phyloP scores from a whole-genome alignment of 2,329 filamentous ascomycete genomes.

The Beauveria brongniartii region DNA sequence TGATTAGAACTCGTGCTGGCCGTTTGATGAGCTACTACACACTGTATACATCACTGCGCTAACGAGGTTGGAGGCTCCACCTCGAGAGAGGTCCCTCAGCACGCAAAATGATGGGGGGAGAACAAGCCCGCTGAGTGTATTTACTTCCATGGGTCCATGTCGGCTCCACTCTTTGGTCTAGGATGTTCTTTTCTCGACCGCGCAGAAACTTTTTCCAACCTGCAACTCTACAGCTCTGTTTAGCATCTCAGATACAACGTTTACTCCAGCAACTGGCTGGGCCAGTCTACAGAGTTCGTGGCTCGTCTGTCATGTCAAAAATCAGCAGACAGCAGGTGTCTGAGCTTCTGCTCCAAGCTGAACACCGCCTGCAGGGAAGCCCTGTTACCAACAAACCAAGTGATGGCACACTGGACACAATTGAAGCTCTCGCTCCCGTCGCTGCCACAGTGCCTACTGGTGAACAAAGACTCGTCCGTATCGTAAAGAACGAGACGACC shows the following conservation, averaged over 20 bases:
- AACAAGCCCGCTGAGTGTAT: background rate
- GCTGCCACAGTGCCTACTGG: slow-evolving; percentile 11
- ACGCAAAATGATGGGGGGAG: background rate
- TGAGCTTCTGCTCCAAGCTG: slow-evolving; percentile 25
- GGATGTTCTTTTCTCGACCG: background rate
- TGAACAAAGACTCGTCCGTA: slow-evolving; percentile 3
- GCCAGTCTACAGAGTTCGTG: background rate
- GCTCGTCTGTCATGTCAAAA: slow-evolving; percentile 18
- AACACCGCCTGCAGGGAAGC: slow-evolving; percentile 22
- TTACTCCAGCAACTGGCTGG: slow-evolving; percentile 10
- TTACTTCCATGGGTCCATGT: no score
- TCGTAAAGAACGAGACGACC: slow-evolving; percentile 1
- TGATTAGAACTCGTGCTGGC: background rate
- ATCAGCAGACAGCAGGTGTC: slow-evolving; percentile 24
- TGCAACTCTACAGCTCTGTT: background rate
- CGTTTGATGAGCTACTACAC: background rate
- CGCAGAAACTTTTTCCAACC: slow-evolving; percentile 8
- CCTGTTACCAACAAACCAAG: background rate
- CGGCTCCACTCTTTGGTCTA: background rate
- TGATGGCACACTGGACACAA: background rate
- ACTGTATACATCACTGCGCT: slow-evolving; percentile 2
- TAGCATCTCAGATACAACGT: background rate
- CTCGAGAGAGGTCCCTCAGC: background rate
- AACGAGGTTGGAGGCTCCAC: background rate
- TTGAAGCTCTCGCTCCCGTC: slow-evolving; percentile 13